Evolutionary conservation across 768 basidiomycete genomes (phyloP).

Genomic region (Auriculariales sp.): DNA sequence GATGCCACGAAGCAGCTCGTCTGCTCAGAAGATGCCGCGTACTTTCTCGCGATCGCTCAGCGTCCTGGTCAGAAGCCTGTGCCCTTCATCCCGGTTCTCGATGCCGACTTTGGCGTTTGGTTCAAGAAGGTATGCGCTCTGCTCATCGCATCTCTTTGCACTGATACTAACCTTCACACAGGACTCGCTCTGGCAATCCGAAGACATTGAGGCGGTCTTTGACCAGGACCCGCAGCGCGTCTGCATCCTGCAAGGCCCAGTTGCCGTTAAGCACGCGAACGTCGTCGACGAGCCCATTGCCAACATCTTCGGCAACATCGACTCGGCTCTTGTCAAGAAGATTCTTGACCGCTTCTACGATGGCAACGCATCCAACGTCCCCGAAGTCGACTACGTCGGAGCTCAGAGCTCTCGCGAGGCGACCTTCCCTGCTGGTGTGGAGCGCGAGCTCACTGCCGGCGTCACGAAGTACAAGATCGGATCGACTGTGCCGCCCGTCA

Average conservation of each 20-base stretch:
- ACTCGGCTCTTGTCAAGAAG: conserved; percentile 57
- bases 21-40: conserved; percentile 85
- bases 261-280: conserved; percentile 78
- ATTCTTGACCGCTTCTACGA: conserved; percentile 66
- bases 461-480: conserved; percentile 23
- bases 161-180: conserved; percentile 15
- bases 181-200: conserved; percentile 96
- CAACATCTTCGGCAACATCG: conserved; percentile 81
- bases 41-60: conserved; percentile 91
- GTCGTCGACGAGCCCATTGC: conserved; percentile 90
- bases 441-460: conserved; percentile 30
- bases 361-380: conserved; percentile 62
- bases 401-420: conserved; percentile 18
- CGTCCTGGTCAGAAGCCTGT: conserved; percentile 96
- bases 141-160: neutral
- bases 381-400: conserved; percentile 74
- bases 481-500: conserved; percentile 37
- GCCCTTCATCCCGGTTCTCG: conserved; percentile 93
- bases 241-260: conserved; percentile 92
- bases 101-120: conserved; percentile 92
- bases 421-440: conserved; percentile 9
- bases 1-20: conserved; percentile 74
- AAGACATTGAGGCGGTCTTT: conserved; percentile 97
- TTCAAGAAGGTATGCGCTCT: conserved; percentile 92
- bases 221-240: conserved; percentile 98